Base-by-base conservation (phyloP, 257 asterid species). In the Agastache rugosa region DNA sequence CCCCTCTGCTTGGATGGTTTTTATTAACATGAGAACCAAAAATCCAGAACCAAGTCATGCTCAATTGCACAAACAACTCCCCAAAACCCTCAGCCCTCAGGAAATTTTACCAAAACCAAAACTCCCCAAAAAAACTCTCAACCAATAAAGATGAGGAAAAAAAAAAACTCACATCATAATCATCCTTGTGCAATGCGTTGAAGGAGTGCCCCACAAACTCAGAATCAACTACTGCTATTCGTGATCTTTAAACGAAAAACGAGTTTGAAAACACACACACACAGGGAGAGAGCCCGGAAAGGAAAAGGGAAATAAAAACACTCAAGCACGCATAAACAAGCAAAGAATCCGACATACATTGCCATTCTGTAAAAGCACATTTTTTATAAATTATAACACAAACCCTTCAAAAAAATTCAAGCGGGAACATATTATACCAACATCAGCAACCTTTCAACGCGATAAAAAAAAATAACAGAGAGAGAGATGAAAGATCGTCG, bases 321-420 rank as follows among this genome's bases (percentile, higher is more conserved):
- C 37, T 47, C 23, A 60, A 59, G 11, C 11, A 48, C 64, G 35
- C 41, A 55, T 19, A 54, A 37, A 54, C 22, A 42, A 56, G 67
- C 14, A 58, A 27, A 45, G 31, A 73, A 19, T 4, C 8, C 10
- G 3, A 75, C 83, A 69, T 75, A 77, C 80, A 78, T 67, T 63
- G 51, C 23, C 74, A 31, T 60, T 45, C 69, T n/a, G 65, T 27
- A 58, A 58, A 55, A n/a, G n/a, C 60, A 37, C 23, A 44, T 23
- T 31, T 53, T 69, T 41, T 51, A n/a, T n/a, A n/a, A n/a, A n/a
- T n/a, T n/a, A n/a, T 7, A 79, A 63, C 59, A 63, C 16, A 75
- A 44, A 53, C 69, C 63, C 4, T 67, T 47, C n/a, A 31, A 34
- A 63, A 55, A 44, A 20, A 12, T 53, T 50, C 69, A 19, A 48